Percentiles rank a stretch among this genome's conserved stretches.
These are phyloP conservation scores for Globisporangium iwayamae DNA, from an alignment of 352 stramenopile genomes.

Conservation along the genomic window DNA sequence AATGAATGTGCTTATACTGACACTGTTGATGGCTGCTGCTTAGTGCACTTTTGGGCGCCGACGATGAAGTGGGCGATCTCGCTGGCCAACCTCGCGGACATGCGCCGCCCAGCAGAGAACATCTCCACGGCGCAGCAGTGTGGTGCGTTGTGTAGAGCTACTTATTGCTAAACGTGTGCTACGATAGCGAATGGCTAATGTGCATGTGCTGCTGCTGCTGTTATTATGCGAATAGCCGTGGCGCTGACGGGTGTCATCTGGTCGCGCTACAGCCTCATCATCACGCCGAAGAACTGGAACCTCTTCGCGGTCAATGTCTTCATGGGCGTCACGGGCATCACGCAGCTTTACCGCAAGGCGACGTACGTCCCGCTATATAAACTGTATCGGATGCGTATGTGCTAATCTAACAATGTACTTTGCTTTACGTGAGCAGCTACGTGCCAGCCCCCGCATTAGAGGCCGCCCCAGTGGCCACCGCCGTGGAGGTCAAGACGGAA, in stretches of 20 bases:
- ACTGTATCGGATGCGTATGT: neutral
- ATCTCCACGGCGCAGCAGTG: conserved; percentile 83
- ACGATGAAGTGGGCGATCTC: conserved; percentile 89
- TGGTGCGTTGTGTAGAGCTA: conserved; percentile 18
- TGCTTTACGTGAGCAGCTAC: conserved; percentile 15
- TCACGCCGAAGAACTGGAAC: conserved; percentile 91
- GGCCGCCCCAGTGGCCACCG: neutral
- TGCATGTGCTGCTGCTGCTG: neutral
- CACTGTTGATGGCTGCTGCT: neutral
- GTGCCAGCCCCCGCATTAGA: conserved; percentile 12
- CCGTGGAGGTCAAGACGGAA: conserved; percentile 15
- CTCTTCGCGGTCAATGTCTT: conserved; percentile 89
- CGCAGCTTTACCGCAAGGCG: conserved; percentile 82
- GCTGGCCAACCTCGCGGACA: conserved; percentile 85
- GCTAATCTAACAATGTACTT: neutral
- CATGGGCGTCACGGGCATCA: conserved; percentile 82
- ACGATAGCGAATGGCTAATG: neutral
- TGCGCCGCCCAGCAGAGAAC: conserved; percentile 71
- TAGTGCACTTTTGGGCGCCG: conserved; percentile 89
- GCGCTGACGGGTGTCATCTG: conserved; percentile 86
- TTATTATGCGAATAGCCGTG: conserved; percentile 35
- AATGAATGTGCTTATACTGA: neutral
- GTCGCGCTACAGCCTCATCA: conserved; percentile 86
- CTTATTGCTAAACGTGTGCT: neutral
- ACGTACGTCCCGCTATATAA: conserved; percentile 28